Percentiles rank a stretch among this genome's conserved stretches.
These are phyloP conservation scores for Paraconiothyrium brasiliense DNA, from an alignment of 2,329 filamentous ascomycete genomes.

Conservation along the genomic window DNA sequence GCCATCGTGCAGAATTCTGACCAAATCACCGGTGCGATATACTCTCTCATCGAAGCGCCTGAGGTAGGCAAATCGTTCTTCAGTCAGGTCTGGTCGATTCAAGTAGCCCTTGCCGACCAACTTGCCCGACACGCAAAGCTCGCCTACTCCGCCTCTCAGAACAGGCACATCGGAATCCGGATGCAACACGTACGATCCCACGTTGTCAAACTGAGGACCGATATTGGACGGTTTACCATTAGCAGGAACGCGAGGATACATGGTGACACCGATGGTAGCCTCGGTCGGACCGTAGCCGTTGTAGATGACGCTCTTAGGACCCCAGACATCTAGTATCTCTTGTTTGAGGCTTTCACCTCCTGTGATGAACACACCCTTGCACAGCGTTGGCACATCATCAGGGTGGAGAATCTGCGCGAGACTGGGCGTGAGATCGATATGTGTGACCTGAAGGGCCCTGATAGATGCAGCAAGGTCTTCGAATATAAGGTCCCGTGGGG, in stretches of 20 bases:
- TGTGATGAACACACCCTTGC: slow-evolving; percentile 88
- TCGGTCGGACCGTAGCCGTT: slow-evolving; percentile 93
- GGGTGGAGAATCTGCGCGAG: slow-evolving; percentile 81
- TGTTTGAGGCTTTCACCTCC: slow-evolving; percentile 89
- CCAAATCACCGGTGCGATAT: slow-evolving; percentile 90
- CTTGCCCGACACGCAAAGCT: slow-evolving; percentile 87
- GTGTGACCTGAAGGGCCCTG: slow-evolving; percentile 77
- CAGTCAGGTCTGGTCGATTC: slow-evolving; percentile 79
- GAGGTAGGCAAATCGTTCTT: slow-evolving; percentile 77
- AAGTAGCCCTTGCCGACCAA: slow-evolving; percentile 91
- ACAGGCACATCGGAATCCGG: slow-evolving; percentile 76
- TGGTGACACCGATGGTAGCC: slow-evolving; percentile 90
- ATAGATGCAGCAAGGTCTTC: slow-evolving; percentile 83
- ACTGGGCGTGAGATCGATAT: slow-evolving; percentile 91
- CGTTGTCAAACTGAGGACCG: slow-evolving; percentile 85
- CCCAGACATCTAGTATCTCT: slow-evolving; percentile 89
- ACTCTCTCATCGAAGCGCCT: slow-evolving; percentile 59
- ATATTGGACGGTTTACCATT: slow-evolving; percentile 89
- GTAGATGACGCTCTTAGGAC: slow-evolving; percentile 80
- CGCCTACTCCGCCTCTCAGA: slow-evolving; percentile 79
- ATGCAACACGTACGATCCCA: slow-evolving; percentile 80
- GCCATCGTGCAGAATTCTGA: slow-evolving; percentile 79
- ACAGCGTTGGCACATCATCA: slow-evolving; percentile 80
- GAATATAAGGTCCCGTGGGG: slow-evolving; percentile 83
- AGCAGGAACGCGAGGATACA: slow-evolving; percentile 80